phyloP scores from a whole-genome alignment of 176 grass and related monocot species.

The Oryza glumipatula region DNA sequence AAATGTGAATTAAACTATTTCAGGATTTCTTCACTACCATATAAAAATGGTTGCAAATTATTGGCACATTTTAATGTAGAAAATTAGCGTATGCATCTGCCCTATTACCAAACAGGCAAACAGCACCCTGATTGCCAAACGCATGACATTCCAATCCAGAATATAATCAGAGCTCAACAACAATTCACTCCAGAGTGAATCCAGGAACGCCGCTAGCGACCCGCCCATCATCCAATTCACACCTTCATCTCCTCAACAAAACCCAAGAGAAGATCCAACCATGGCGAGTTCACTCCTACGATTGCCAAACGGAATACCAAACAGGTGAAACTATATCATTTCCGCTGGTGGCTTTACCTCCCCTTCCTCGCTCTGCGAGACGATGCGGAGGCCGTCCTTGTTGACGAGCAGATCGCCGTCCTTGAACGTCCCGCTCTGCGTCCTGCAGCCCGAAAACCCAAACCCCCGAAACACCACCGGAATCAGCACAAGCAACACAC shows the following conservation, averaged over 20 bases:
- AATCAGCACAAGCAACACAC: constrained; percentile 26
- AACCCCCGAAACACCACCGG: not conserved
- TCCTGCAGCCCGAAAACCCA: constrained; percentile 44
- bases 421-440: constrained; percentile 96
- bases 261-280: not conserved
- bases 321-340: not conserved
- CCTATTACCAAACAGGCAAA: not conserved
- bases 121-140: not conserved
- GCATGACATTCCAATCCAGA: not conserved
- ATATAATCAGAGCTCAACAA: not conserved
- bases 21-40: not conserved
- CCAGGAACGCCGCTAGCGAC: no score
- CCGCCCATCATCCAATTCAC: not conserved
- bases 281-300: not conserved
- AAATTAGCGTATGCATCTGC: not conserved
- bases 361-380: constrained; percentile 72
- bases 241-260: not conserved
- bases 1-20: not conserved
- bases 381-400: constrained; percentile 94
- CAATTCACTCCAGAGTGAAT: not conserved
- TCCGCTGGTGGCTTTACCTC: constrained; percentile 52
- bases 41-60: not conserved
- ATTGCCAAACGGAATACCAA: not conserved
- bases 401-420: constrained; percentile 96
- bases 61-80: not conserved